A percentile compares a stretch with the other conserved stretches of the same genome.
Conservation (phyloP, 192 early-diverging fungal species). For the Backusella macrospora region DNA sequence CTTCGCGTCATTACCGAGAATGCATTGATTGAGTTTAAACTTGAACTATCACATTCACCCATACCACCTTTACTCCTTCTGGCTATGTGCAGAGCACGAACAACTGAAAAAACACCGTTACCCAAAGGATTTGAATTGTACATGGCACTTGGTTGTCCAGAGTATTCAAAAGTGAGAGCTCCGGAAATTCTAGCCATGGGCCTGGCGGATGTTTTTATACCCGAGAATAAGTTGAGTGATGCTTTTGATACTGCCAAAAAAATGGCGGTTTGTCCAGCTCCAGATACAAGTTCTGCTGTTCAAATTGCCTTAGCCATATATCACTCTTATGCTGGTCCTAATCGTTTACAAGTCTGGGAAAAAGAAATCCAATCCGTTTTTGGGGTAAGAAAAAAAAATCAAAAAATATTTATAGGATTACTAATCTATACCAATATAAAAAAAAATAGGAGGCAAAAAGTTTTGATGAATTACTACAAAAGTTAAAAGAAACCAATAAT, state of each 20-base stretch:
- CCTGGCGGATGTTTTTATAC: conserved; percentile 51
- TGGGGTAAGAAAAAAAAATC: conserved; percentile 38
- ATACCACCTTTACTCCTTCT: conserved; percentile 25
- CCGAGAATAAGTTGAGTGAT: conserved; percentile 45
- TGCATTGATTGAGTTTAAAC: conserved; percentile 26
- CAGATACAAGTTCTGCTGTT: conserved; percentile 45
- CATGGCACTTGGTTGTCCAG: conserved; percentile 44
- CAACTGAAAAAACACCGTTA: conserved; percentile 17
- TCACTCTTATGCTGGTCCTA: conserved; percentile 51
- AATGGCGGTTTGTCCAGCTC: conserved; percentile 50
- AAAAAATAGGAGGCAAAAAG: conserved; percentile 38
- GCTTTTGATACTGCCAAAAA: conserved; percentile 40
- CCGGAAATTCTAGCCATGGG: conserved; percentile 51
- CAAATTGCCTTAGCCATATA: conserved; percentile 46
- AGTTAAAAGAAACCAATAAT: conserved; percentile 40
- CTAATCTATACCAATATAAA: too few species aligned
- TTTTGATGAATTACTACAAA: conserved; percentile 33
- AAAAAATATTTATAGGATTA: too few species aligned
- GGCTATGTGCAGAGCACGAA: conserved; percentile 7
- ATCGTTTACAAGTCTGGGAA: conserved; percentile 51
- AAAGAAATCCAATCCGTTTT: conserved; percentile 48
- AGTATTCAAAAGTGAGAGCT: conserved; percentile 42
- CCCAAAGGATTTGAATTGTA: conserved; percentile 42
- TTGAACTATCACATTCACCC: conserved; percentile 28
- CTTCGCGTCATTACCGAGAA: conserved; percentile 52